Conservation (phyloP, 2,329 filamentous ascomycete genomes). For the Cladobotryum mycophilum region DNA sequence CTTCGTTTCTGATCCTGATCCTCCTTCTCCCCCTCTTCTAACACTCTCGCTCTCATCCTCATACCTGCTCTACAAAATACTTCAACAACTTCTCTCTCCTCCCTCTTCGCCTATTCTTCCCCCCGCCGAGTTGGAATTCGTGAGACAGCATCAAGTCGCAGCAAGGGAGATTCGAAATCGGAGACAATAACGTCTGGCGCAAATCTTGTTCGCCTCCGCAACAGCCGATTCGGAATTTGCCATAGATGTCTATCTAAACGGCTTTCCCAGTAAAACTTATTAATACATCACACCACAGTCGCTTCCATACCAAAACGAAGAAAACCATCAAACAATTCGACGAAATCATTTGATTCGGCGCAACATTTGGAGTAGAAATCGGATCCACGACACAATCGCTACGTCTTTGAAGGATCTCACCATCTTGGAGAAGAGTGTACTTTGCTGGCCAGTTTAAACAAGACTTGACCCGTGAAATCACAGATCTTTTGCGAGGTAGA, state of each 20-base stretch:
- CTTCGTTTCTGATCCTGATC: conserved; percentile 42
- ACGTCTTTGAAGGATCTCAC: not conserved
- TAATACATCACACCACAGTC: conserved; percentile 25
- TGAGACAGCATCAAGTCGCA: not conserved
- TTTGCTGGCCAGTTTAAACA: not conserved
- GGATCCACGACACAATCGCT: conserved; percentile 15
- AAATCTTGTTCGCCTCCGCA: not conserved
- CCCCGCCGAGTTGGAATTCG: not conserved
- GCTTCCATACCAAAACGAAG: conserved; percentile 19
- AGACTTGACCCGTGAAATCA: not conserved
- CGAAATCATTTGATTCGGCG: not conserved
- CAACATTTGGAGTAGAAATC: conserved; percentile 9
- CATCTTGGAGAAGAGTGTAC: not conserved
- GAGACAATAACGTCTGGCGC: not conserved
- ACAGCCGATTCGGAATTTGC: conserved; percentile 5
- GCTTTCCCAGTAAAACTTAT: conserved; percentile 12
- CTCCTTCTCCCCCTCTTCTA: conserved; percentile 24
- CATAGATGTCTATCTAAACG: conserved; percentile 9
- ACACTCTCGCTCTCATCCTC: conserved; percentile 4
- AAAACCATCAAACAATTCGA: conserved; percentile 1
- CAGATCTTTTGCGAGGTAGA: not conserved
- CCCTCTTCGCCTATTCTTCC: too few relatives aligned
- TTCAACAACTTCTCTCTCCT: not conserved
- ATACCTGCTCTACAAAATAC: not conserved
- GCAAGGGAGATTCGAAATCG: conserved; percentile 2